These are phyloP conservation scores for Elsinoe australis DNA, from an alignment of 2,329 filamentous ascomycete species.

Conservation along the genomic window DNA sequence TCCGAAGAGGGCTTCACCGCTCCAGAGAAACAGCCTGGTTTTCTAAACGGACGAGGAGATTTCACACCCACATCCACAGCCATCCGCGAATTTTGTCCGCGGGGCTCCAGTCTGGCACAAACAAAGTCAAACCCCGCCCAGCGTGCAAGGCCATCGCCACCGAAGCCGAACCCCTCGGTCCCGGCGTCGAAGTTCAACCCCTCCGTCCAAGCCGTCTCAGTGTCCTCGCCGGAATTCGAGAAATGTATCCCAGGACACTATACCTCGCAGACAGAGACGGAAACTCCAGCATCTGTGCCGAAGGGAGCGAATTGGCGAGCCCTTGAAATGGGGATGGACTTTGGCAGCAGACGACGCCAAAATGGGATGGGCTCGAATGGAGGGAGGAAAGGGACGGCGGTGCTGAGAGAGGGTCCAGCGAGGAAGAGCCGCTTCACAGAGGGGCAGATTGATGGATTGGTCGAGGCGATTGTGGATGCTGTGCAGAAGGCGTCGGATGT, in stretches of 20 bases:
- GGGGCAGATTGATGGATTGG: conserved; percentile 5
- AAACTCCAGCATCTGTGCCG: too few relatives aligned
- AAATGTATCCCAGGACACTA: too few relatives aligned
- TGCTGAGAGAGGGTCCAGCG: not conserved
- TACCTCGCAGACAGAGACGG: too few relatives aligned
- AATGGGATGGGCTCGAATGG: too few relatives aligned
- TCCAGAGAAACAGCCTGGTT: not conserved
- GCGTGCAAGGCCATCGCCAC: not conserved
- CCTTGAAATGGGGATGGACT: not conserved
- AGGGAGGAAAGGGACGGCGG: too few relatives aligned
- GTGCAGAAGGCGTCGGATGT: conserved; percentile 2
- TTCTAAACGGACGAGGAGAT: not conserved
- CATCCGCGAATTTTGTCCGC: not conserved
- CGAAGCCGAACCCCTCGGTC: too few relatives aligned
- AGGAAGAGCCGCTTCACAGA: conserved; percentile 9
- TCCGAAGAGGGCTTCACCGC: conserved; percentile 4
- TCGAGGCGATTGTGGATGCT: conserved; percentile 6
- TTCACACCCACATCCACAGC: not conserved
- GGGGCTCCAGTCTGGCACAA: not conserved
- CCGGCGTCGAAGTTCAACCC: conserved; percentile 1
- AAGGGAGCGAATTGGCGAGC: not conserved
- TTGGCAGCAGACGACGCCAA: too few relatives aligned
- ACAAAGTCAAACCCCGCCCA: not conserved
- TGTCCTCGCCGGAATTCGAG: not conserved
- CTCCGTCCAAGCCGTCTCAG: not conserved